Conservation (phyloP, 2,329 filamentous ascomycete species). For the Calonectria henricotiae region DNA sequence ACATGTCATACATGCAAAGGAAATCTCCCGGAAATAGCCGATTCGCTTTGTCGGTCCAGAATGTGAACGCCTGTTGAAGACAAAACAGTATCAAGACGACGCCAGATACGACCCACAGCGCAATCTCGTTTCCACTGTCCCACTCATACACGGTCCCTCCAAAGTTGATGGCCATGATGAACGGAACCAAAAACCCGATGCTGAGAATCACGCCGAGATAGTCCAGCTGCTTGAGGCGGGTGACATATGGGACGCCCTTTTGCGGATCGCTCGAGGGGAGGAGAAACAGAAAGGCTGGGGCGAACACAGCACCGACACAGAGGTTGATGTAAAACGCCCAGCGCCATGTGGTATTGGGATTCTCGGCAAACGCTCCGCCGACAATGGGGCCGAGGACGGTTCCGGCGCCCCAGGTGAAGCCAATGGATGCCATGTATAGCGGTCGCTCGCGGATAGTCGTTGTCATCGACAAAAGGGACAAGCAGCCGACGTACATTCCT, state of each 20-base stretch:
- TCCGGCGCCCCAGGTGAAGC: conserved; percentile 59
- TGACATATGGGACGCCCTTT: conserved; percentile 34
- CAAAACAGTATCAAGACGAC: conserved; percentile 62
- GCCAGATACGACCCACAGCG: conserved; percentile 65
- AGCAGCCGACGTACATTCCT: conserved; percentile 51
- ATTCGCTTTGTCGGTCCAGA: neutral
- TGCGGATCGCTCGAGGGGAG: conserved; percentile 57
- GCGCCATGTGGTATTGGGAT: conserved; percentile 57
- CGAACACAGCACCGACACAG: conserved; percentile 57
- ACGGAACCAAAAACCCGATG: conserved; percentile 55
- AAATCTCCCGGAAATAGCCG: conserved; percentile 10
- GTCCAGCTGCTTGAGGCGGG: conserved; percentile 51
- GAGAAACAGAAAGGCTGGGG: conserved; percentile 63
- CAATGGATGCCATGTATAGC: conserved; percentile 23
- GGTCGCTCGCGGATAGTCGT: conserved; percentile 33
- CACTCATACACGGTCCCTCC: conserved; percentile 68
- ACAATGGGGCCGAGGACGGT: conserved; percentile 63
- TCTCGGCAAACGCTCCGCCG: conserved; percentile 63
- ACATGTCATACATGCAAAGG: conserved; percentile 4
- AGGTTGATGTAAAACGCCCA: conserved; percentile 70
- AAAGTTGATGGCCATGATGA: conserved; percentile 67
- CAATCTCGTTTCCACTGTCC: conserved; percentile 64
- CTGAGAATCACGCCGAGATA: conserved; percentile 54
- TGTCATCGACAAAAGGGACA: conserved; percentile 18
- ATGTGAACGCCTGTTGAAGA: conserved; percentile 58